These are phyloP conservation scores for Combretum micranthum DNA, from an alignment of 345 rosid genomes.

Conservation along the genomic window DNA sequence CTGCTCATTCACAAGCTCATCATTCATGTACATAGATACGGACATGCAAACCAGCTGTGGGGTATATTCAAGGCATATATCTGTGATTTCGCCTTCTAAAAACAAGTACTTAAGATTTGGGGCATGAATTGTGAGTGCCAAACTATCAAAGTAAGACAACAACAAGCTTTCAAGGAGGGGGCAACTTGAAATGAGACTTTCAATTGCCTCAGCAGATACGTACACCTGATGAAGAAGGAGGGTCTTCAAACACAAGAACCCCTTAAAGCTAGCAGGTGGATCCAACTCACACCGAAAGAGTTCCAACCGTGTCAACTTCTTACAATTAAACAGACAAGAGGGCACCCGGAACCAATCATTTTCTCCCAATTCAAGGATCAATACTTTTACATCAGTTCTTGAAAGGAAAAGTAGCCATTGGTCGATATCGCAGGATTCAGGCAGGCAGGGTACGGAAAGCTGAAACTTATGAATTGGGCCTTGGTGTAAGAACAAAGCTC, in stretches of 20 bases:
- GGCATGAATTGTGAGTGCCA: constrained; percentile 57
- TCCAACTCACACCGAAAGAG: constrained; percentile 72
- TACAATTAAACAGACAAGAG: constrained; percentile 61
- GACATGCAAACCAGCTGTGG: constrained; percentile 61
- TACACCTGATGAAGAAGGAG: constrained; percentile 74
- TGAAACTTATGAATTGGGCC: constrained; percentile 90
- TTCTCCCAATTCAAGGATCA: constrained; percentile 78
- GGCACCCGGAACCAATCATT: constrained; percentile 81
- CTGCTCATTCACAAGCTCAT: constrained; percentile 75
- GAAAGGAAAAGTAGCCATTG: constrained; percentile 96
- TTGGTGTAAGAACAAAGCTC: constrained; percentile 70
- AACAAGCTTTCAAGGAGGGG: constrained; percentile 75
- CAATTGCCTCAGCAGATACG: constrained; percentile 70
- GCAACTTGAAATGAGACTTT: constrained; percentile 63
- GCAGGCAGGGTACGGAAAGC: constrained; percentile 51
- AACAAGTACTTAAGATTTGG: constrained; percentile 75
- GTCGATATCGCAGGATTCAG: constrained; percentile 68
- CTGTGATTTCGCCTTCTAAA: constrained; percentile 85
- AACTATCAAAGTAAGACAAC: constrained; percentile 73
- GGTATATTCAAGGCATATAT: constrained; percentile 66
- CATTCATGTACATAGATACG: constrained; percentile 82
- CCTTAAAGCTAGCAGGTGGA: constrained; percentile 60
- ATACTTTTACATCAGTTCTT: constrained; percentile 53
- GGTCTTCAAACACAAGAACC: constrained; percentile 58
- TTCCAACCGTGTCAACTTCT: constrained; percentile 58